Evolutionary conservation across 345 rosid genomes (phyloP), one percentile per base, ranked within the genome.

Genomic region (Citrus maxima): DNA sequence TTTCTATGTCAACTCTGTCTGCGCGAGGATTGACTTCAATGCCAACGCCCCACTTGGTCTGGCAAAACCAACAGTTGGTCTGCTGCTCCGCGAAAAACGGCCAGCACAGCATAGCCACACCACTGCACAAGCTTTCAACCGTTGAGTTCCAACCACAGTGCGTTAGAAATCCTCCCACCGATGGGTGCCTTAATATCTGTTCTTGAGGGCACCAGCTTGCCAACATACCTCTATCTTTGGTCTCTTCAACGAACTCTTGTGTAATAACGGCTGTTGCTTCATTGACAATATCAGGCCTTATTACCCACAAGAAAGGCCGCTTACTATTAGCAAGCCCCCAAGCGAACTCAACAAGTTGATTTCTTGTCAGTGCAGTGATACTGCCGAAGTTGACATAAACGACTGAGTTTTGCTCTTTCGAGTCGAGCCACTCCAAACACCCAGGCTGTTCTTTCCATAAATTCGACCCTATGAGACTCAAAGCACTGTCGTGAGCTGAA

Each of bases 291-390:
- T 83, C 79, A 16, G 80, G 69, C 67, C 81, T 83, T 21, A 83
- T 77, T 0, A 83, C 78, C 85, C 85, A 83, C 7, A 83, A 72
- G 30, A 79, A 79, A 0, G 24, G 1, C 13, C 10, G 35, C 54
- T 67, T 80, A 66, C 72, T 51, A 28, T 83, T 83, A 0, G 85
- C 80, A 19, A 79, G 75, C 30, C 85, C 78, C 78, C 82, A 76
- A 5, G 82, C 72, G 22, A 80, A 79, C 73, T 83, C 82, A 2
- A 72, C n/a, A 1, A 83, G 46, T 38, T 79, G 82, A 0, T 76
- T 56, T 5, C 58, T 10, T 22, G 80, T 67, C 71, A 83, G 72
- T 35, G 49, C 78, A 0, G 82, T 65, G 27, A 59, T 14, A 42
- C 80, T 68, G 22, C 68, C 80, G 13, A 77, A 70, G 55, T 77